Base-by-base conservation (phyloP, 345 rosid species). In the Citrus reticulata region DNA sequence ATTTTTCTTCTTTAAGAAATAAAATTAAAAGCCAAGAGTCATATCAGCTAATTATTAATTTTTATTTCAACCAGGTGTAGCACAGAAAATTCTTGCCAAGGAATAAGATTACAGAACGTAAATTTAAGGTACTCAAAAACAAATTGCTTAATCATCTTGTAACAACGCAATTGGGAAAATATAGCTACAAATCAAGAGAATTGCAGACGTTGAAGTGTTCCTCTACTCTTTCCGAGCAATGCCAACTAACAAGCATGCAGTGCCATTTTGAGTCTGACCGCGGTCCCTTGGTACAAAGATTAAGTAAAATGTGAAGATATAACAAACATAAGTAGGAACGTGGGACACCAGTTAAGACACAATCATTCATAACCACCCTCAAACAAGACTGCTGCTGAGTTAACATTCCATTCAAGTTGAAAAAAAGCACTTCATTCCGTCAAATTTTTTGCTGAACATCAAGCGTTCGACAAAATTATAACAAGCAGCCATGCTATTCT, bases 81-180 rank as follows among this genome's bases (percentile, higher is more conserved):
- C 30, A 34, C 79, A 5, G 65, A 64, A 27, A 51, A 58, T 63
- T 86, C 90, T 8, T 82, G 89, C 84, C 78, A 61, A 0, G 63
- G 81, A 1, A 78, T 90, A 62, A 82, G 59, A 30, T 66, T 85
- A 70, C 70, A 69, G 4, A 79, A 86, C 22, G 77, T 88, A 2
- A 62, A 37, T 37, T 37, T 37, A 37, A 37, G 40, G 40, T 37
- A 37, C 40, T 37, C 64, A 1, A 67, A 70, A 73, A 24, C 68
- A 83, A 74, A 73, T 2, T 39, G 87, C 88, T 72, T 34, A 72
- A 55, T 86, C 88, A 35, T 74, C 80, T 16, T 87, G 88, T 75
- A 39, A 68, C 20, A 84, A 83, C 65, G 89, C 49, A 1, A 25
- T 69, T 2, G 89, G 83, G 4, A 78, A 75, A 46, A 46, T 46